phyloP scores from a whole-genome alignment of 228 moss, liverwort and hornwort genomes.

The Sphagnum magellanicum region DNA sequence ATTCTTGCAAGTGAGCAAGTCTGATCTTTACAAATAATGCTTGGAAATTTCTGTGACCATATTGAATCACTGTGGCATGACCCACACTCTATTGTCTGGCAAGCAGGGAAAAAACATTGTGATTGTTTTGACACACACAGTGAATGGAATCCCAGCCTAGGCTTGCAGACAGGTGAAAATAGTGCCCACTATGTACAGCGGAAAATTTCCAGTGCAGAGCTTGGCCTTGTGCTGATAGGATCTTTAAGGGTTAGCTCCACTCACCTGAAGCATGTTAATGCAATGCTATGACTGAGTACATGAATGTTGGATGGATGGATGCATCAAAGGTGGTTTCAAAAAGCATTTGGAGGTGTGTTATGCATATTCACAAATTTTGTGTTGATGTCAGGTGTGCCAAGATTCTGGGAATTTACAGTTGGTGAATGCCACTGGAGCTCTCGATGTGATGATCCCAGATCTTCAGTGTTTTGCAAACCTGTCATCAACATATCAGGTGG shows the following conservation, averaged over 20 bases:
- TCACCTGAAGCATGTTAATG: too few species aligned
- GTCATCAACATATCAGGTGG: slow-evolving; percentile 57
- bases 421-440: slow-evolving; percentile 55
- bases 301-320: too few species aligned
- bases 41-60: slow-evolving; percentile 21
- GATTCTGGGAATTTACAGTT: slow-evolving; percentile 59
- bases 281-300: too few species aligned
- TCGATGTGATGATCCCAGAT: slow-evolving; percentile 67
- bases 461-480: slow-evolving; percentile 49
- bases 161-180: background rate
- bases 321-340: too few species aligned
- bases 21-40: too few species aligned
- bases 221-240: slow-evolving; percentile 61
- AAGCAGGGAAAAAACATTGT: slow-evolving; percentile 1
- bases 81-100: slow-evolving; percentile 29
- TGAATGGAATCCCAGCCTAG: background rate
- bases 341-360: too few species aligned
- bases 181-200: slow-evolving; percentile 22
- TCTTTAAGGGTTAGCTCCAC: slow-evolving; percentile 43
- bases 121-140: slow-evolving; percentile 7
- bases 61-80: slow-evolving; percentile 41
- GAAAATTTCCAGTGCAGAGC: slow-evolving; percentile 44
- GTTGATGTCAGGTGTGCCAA: slow-evolving; percentile 46
- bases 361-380: background rate
- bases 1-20: too few species aligned